phyloP scores from a whole-genome alignment of 2,329 filamentous ascomycete species.

The Fusarium sp. region DNA sequence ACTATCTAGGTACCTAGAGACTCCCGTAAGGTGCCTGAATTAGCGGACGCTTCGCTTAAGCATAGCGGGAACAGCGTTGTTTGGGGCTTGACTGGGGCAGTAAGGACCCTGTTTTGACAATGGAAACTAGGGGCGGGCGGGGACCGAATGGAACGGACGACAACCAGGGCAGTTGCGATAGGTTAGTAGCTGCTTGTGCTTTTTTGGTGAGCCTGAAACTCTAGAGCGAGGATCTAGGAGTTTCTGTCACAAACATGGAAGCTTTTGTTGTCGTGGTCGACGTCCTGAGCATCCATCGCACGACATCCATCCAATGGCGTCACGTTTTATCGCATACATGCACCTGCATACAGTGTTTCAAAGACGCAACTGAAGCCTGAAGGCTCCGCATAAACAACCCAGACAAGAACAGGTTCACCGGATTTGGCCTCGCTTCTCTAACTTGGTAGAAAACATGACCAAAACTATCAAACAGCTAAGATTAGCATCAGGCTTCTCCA shows the following conservation, averaged over 20 bases:
- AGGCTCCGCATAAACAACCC: conserved; percentile 9
- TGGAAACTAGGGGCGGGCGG: not conserved
- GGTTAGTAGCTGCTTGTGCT: conserved; percentile 24
- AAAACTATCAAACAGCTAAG: conserved; percentile 3
- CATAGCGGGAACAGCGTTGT: conserved; percentile 39
- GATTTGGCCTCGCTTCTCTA: not conserved
- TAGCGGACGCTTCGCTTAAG: conserved; percentile 42
- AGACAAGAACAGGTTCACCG: not conserved
- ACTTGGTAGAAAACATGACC: conserved; percentile 1
- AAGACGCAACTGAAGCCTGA: conserved; percentile 13
- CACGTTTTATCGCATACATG: not conserved
- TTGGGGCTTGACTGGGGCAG: conserved; percentile 36
- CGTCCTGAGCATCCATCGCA: conserved; percentile 2
- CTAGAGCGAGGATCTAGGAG: conserved; percentile 35
- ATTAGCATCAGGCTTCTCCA: conserved; percentile 5
- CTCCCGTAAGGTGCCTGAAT: conserved; percentile 14
- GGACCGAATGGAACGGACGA: conserved; percentile 28
- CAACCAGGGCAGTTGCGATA: conserved; percentile 35
- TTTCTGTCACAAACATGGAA: conserved; percentile 27
- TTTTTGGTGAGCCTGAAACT: conserved; percentile 44
- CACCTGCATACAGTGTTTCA: conserved; percentile 21
- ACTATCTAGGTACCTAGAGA: not conserved
- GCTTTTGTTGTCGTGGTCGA: conserved; percentile 2
- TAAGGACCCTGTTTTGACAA: not conserved
- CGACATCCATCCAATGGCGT: not conserved